Conservation (phyloP, 345 rosid genomes). For the Turnera subulata region DNA sequence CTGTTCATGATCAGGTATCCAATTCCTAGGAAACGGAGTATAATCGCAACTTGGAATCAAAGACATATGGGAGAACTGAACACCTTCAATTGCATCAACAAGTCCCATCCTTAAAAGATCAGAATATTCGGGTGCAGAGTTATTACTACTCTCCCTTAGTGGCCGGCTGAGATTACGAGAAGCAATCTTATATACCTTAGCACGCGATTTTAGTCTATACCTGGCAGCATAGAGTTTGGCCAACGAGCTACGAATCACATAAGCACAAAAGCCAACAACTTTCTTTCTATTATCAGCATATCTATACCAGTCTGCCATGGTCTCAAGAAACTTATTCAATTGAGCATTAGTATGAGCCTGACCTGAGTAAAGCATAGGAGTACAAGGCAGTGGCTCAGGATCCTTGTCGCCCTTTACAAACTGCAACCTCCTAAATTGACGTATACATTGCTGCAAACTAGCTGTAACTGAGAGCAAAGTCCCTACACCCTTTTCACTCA, state of each 20-base stretch:
- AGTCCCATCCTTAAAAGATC: conserved; percentile 97
- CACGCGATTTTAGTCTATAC: conserved; percentile 91
- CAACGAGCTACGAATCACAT: conserved; percentile 85
- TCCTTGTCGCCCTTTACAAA: conserved; percentile 93
- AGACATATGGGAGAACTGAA: conserved; percentile 91
- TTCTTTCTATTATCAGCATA: conserved; percentile 93
- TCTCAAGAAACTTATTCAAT: conserved; percentile 97
- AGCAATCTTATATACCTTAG: conserved; percentile 85
- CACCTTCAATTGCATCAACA: conserved; percentile 89
- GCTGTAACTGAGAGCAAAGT: conserved; percentile 94
- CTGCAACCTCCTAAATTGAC: conserved; percentile 65
- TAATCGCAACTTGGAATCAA: conserved; percentile 91
- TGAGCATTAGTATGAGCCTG: conserved; percentile 95
- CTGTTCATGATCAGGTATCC: conserved; percentile 83
- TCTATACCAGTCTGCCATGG: conserved; percentile 96
- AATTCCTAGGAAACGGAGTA: conserved; percentile 81
- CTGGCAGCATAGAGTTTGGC: conserved; percentile 97
- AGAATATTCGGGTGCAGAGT: conserved; percentile 87
- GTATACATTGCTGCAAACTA: conserved; percentile 79
- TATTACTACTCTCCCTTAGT: conserved; percentile 73
- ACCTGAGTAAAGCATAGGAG: conserved; percentile 90
- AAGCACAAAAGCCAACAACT: conserved; percentile 93
- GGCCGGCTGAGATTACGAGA: conserved; percentile 82
- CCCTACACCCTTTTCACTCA: conserved; percentile 85
- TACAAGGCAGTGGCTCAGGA: conserved; percentile 95